Base-by-base conservation (phyloP, 2,329 filamentous ascomycete genomes). In the Helotiales sp. region DNA sequence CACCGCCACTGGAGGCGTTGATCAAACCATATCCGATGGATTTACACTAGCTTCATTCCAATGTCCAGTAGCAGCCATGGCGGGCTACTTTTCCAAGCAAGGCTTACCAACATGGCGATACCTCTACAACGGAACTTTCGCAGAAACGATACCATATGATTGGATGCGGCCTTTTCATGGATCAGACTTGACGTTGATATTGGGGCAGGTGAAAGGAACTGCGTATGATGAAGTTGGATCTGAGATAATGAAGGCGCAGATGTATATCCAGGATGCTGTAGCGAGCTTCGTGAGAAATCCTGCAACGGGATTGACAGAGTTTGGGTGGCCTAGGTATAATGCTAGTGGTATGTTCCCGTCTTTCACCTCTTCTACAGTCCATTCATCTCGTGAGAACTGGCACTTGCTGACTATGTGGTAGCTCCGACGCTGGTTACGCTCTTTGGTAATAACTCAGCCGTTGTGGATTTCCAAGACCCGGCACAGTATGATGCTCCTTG, bases 271-370 rank as follows among this genome's bases (percentile, higher is more conserved):
- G 33, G 33, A 38, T 54, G 56, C 51, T 22, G 40, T 51, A 2
- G 56, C 51, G n/a, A 49, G 31, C 38, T 58, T 58, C 33, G 56
- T 55, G 38, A 55, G 48, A 12, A 36, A 59, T 52, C 56, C 56
- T 5, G n/a, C 17, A 2, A 40, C 31, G 0, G 56, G 56, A 13
- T 48, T 59, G 36, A 27, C 24, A 2, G 22, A 13, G 4, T 59
- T 47, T 55, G 52, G 56, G 13, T 59, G 56, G 52, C 52, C 34
- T 22, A 24, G 27, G 25, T 52, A 59, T 49, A 19, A 50, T 44
- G 7, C 24, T 24, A 19, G 30, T 12, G 40, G 36, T 40, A 40
- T 22, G 17, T 40, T 22, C 3, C 6, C 8, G 10, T 9, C n/a
- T 19, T 17, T 40, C n/a, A n/a, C n/a, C n/a, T n/a, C n/a, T n/a